Evolutionary conservation across 1,139 yeast species (phyloP), one percentile per base, ranked within the genome.

Genomic region (Kurtzmaniella quercitrusa): DNA sequence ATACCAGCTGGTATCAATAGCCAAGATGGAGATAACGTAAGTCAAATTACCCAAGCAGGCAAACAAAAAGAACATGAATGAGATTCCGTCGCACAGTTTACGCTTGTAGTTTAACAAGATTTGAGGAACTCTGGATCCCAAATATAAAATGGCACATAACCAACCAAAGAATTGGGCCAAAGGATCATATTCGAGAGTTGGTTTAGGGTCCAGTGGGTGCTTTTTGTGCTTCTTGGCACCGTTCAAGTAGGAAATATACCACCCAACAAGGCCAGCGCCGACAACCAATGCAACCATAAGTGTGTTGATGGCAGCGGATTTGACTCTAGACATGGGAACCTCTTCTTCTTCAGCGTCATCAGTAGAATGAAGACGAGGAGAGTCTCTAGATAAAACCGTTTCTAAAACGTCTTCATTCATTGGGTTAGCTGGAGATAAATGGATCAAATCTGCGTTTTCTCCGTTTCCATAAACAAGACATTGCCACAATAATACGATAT

Each of bases 11-110:
- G 82, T 69, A 51, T 88, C 88, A 38, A 89, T 87, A 36, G 85
- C 76, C 41, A 91, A 66, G 45, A 91, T 91, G 14, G 95, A 85
- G 21, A 88, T 76, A 35, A 91, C 96, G 54, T 88, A 91, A 0
- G 96, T 88, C 57, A 87, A 70, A 60, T 91, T 91, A 38, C 98
- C 98, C 47, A 91, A 67, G 60, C 96, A 88, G 30, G 98, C 97
- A 71, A 91, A 89, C 34, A 89, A 67, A 65, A 91, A 91, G 64
- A 91, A 91, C 74, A 91, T 73, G 59, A 91, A 88, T 21, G 95
- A 85, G 42, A 91, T 85, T 22, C 98, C 98, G 47, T 89, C 97
- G 57, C 96, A 87, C 2, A 95, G 85, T 65, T 88, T 88, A 54
- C 97, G 76, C 60, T 82, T 73, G 58, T 73, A 88, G 64, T 91